Conservation (phyloP, 2,329 filamentous ascomycete genomes). For the Parascedosporium putredinis region DNA sequence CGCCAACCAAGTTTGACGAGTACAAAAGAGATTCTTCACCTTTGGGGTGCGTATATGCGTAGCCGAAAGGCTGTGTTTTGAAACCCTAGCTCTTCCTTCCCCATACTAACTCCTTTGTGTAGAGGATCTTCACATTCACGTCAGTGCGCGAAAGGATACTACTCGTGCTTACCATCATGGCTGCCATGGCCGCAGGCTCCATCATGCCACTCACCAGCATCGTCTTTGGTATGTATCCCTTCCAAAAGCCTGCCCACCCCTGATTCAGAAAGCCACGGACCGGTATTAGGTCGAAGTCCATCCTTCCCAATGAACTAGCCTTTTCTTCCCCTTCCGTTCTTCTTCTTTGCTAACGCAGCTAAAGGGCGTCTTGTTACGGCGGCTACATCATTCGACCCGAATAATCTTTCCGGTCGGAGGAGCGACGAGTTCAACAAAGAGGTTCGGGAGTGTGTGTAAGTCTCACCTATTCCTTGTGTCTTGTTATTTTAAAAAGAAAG, state of each 20-base stretch:
- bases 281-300: no score
- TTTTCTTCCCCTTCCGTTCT: no score
- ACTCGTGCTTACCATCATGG: slow-evolving; percentile 6
- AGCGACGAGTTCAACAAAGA: neutral
- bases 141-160: slow-evolving; percentile 7
- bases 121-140: slow-evolving; percentile 10
- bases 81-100: no score
- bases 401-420: slow-evolving; percentile 12
- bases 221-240: slow-evolving; percentile 21
- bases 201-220: slow-evolving; percentile 24
- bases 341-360: no score
- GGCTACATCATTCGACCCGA: slow-evolving; percentile 17
- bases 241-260: no score
- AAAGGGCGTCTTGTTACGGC: slow-evolving; percentile 19
- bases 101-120: neutral
- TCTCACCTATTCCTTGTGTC: neutral
- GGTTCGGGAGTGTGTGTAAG: slow-evolving; percentile 14
- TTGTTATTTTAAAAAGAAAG: neutral
- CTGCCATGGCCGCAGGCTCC: slow-evolving; percentile 10
- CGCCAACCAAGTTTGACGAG: neutral
- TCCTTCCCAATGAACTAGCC: no score
- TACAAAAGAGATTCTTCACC: slow-evolving; percentile 2
- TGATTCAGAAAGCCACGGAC: no score
- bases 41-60: slow-evolving; percentile 5
- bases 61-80: no score